phyloP scores from a whole-genome alignment of 345 rosid genomes.

The Turritis glabra region DNA sequence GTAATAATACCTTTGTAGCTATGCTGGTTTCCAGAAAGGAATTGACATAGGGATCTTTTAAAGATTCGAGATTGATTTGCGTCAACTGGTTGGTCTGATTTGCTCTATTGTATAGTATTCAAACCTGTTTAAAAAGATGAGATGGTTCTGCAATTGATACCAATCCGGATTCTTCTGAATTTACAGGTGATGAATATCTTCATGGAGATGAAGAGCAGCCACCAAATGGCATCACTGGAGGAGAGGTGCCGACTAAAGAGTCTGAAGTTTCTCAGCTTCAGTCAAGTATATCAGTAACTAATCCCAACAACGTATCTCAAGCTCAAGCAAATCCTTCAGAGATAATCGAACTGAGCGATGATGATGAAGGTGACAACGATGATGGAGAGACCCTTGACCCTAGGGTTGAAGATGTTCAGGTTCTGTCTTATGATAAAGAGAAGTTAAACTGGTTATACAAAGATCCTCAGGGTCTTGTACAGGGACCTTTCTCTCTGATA shows the following conservation, averaged over 20 bases:
- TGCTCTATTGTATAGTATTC: background rate
- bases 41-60: background rate
- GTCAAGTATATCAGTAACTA: background rate
- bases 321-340: conserved; percentile 22
- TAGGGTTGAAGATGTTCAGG: conserved; percentile 9
- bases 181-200: conserved; percentile 25
- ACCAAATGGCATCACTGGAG: conserved; percentile 20
- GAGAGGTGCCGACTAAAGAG: conserved; percentile 9
- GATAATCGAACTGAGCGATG: conserved; percentile 67
- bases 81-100: background rate
- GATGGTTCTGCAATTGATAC: conserved; percentile 1
- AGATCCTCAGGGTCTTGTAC: conserved; percentile 64
- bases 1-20: background rate
- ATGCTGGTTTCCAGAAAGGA: background rate
- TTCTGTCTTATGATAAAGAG: conserved; percentile 22
- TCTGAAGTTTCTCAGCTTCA: conserved; percentile 8
- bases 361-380: conserved; percentile 33
- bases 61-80: conserved; percentile 1
- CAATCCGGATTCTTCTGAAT: background rate
- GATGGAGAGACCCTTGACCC: conserved; percentile 42
- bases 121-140: background rate
- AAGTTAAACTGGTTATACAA: conserved; percentile 56
- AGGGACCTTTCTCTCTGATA: conserved; percentile 68
- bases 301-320: conserved; percentile 22
- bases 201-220: conserved; percentile 12